Conservation (phyloP, 345 rosid species). For the Gossypium turneri region DNA sequence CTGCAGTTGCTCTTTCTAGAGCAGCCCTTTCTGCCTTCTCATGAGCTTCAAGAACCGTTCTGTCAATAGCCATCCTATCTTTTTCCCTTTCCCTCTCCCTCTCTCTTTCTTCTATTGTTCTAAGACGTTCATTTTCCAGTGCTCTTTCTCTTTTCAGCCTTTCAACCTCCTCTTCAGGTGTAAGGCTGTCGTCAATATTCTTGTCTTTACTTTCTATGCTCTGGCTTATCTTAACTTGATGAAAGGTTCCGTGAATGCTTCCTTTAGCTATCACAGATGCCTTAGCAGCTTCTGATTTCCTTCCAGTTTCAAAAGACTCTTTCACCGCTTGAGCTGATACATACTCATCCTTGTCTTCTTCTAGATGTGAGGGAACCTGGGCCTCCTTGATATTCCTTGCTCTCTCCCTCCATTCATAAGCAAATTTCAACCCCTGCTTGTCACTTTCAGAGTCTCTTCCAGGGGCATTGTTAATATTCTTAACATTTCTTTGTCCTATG, state of each 20-base stretch:
- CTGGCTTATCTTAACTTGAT: constrained; percentile 26
- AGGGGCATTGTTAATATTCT: constrained; percentile 22
- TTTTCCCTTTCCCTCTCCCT: constrained; percentile 89
- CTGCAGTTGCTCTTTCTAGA: constrained; percentile 52
- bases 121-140: constrained; percentile 53
- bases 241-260: constrained; percentile 28
- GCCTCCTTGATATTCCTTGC: constrained; percentile 25
- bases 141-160: constrained; percentile 56
- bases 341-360: constrained; percentile 31
- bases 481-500: constrained; percentile 27
- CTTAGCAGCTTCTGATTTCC: constrained; percentile 26
- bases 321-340: constrained; percentile 30
- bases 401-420: constrained; percentile 29
- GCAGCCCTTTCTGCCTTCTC: constrained; percentile 54
- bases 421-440: constrained; percentile 31
- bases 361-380: constrained; percentile 17
- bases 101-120: constrained; percentile 66
- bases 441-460: constrained; percentile 21
- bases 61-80: constrained; percentile 87
- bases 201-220: constrained; percentile 34
- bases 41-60: constrained; percentile 43
- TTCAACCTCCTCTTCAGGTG: constrained; percentile 45
- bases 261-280: constrained; percentile 26
- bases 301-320: constrained; percentile 30
- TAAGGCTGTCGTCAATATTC: constrained; percentile 21